Evolutionary conservation across 106 monocot species (phyloP).

Genomic region (Dioscorea zingiberensis): DNA sequence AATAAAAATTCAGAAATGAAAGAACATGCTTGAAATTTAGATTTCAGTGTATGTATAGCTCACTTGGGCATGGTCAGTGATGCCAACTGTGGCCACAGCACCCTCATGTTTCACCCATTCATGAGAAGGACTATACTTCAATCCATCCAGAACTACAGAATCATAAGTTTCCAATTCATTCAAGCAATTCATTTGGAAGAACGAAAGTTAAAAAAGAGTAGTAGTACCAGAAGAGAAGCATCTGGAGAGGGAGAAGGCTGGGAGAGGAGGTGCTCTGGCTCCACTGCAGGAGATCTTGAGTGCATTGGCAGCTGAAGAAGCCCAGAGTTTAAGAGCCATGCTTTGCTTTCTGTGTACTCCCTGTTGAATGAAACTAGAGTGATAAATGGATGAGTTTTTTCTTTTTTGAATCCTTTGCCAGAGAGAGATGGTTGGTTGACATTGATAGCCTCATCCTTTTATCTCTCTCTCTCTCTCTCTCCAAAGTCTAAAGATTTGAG

Average conservation of each 20-base stretch:
- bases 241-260: constrained; percentile 60
- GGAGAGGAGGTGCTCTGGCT: constrained; percentile 23
- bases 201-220: not conserved
- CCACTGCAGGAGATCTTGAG: constrained; percentile 47
- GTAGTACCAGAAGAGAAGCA: constrained; percentile 61
- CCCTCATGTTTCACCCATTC: constrained; percentile 97
- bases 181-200: too few species aligned
- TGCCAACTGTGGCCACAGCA: constrained; percentile 81
- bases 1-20: too few species aligned
- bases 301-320: constrained; percentile 89
- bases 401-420: not conserved
- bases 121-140: constrained; percentile 73
- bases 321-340: constrained; percentile 90
- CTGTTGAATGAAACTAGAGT: not conserved
- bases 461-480: too few species aligned
- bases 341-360: too few species aligned
- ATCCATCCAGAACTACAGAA: constrained; percentile 66
- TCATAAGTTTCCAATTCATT: too few species aligned
- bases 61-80: constrained; percentile 98
- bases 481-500: too few species aligned
- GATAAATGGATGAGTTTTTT: constrained; percentile 8
- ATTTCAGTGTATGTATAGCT: too few species aligned
- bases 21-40: too few species aligned
- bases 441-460: constrained; percentile 38
- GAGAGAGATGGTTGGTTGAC: constrained; percentile 25